A percentile compares a stretch with the other conserved stretches of the same genome.
Conservation (phyloP, 768 basidiomycete species). For the Calocybe gangraenosa region DNA sequence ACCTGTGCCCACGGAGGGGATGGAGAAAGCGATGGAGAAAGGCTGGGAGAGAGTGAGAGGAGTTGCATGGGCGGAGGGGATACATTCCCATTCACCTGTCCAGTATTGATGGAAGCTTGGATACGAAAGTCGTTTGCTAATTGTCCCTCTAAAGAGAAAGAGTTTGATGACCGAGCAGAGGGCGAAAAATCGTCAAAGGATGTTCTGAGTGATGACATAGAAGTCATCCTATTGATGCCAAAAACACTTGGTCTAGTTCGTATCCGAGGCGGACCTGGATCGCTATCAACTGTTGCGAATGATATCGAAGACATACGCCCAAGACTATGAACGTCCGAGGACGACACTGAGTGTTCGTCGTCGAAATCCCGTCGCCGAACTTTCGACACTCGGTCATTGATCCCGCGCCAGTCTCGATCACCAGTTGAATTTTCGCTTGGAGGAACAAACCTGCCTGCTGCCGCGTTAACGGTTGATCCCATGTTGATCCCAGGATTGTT, state of each 20-base stretch:
- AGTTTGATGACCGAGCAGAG: slow-evolving; percentile 76
- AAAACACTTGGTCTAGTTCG: slow-evolving; percentile 60
- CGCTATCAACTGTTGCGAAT: slow-evolving; percentile 80
- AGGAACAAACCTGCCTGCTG: slow-evolving; percentile 50
- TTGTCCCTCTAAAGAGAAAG: slow-evolving; percentile 72
- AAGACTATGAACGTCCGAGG: slow-evolving; percentile 76
- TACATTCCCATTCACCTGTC: slow-evolving; percentile 55
- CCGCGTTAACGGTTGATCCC: slow-evolving; percentile 51
- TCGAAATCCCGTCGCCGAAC: slow-evolving; percentile 80
- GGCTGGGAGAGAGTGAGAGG: slow-evolving; percentile 66
- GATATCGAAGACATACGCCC: slow-evolving; percentile 76
- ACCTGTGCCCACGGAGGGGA: slow-evolving; percentile 53
- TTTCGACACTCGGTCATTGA: slow-evolving; percentile 64
- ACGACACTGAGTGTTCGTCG: slow-evolving; percentile 90
- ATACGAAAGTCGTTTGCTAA: slow-evolving; percentile 71
- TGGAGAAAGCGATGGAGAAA: slow-evolving; percentile 48
- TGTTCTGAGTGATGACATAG: slow-evolving; percentile 70
- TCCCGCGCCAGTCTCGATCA: slow-evolving; percentile 48
- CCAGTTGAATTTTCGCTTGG: slow-evolving; percentile 28
- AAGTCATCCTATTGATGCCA: slow-evolving; percentile 71
- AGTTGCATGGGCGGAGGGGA: slow-evolving; percentile 77
- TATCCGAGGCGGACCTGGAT: slow-evolving; percentile 72
- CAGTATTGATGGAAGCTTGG: slow-evolving; percentile 63
- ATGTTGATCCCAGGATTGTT: slow-evolving; percentile 29
- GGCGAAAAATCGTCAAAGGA: slow-evolving; percentile 70